phyloP scores from a whole-genome alignment of 805 yeast species.

The Schizosaccharomyces pombe region DNA sequence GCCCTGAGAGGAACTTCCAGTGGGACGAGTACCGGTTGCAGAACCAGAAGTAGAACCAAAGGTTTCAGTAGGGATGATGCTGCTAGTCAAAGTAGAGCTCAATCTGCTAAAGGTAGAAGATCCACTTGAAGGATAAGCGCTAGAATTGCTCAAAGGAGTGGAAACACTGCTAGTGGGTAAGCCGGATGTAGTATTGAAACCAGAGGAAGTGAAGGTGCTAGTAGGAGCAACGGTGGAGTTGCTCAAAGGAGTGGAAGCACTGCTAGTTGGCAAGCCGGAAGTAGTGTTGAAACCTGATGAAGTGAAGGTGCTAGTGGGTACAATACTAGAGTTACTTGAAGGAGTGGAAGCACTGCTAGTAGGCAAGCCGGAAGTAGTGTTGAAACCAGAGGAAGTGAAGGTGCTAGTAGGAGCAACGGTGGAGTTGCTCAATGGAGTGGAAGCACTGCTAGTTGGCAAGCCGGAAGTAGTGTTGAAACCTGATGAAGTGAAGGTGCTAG shows the following conservation, averaged over 20 bases:
- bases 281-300: background rate
- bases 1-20: too few relatives aligned
- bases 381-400: background rate
- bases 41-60: too few relatives aligned
- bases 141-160: background rate
- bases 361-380: background rate
- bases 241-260: background rate
- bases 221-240: background rate
- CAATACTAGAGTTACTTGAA: background rate
- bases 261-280: background rate
- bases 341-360: background rate
- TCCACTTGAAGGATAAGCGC: background rate
- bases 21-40: too few relatives aligned
- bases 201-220: background rate
- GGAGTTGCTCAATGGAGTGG: too few relatives aligned
- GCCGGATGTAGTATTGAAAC: background rate
- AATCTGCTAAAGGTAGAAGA: background rate
- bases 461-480: background rate
- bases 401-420: background rate
- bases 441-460: too few relatives aligned
- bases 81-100: too few relatives aligned
- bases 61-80: too few relatives aligned
- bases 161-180: background rate
- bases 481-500: background rate
- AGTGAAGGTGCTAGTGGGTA: background rate